phyloP scores from a whole-genome alignment of 495 filamentous ascomycete species.

The Xylaria intraflava region DNA sequence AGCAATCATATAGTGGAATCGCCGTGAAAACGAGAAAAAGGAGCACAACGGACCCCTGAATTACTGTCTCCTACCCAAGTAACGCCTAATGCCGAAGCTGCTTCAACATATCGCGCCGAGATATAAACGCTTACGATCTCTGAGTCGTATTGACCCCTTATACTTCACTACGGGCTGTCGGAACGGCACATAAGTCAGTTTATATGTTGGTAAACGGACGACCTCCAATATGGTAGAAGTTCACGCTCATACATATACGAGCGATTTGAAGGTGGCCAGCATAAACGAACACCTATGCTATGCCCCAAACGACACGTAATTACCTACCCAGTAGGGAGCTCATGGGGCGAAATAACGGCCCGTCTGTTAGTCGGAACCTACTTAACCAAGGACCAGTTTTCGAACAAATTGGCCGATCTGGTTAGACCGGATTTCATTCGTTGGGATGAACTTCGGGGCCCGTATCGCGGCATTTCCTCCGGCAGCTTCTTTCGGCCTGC shows the following conservation, averaged over 20 bases:
- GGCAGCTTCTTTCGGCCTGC: not conserved
- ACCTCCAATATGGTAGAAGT: too few species aligned
- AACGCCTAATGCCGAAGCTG: too few species aligned
- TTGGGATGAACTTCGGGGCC: too few species aligned
- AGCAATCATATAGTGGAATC: not conserved
- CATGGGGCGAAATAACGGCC: not conserved
- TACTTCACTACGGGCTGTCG: too few species aligned
- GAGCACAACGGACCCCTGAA: not conserved
- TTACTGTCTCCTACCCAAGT: not conserved
- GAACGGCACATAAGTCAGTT: too few species aligned
- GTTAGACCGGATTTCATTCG: too few species aligned
- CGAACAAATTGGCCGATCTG: too few species aligned
- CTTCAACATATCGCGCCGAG: too few species aligned
- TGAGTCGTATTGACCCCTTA: too few species aligned
- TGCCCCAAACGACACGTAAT: not conserved
- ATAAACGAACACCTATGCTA: not conserved
- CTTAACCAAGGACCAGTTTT: not conserved
- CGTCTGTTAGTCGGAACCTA: not conserved
- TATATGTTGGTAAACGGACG: not conserved
- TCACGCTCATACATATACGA: not conserved
- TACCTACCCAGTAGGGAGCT: too few species aligned
- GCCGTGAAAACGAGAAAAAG: not conserved
- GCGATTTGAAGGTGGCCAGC: not conserved
- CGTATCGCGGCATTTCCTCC: not conserved
- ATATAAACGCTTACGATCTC: too few species aligned